A percentile compares a stretch with the other conserved stretches of the same genome.
phyloP scores from a whole-genome alignment of 371 early-diverging fungal genomes.

The Apophysomyces variabilis region DNA sequence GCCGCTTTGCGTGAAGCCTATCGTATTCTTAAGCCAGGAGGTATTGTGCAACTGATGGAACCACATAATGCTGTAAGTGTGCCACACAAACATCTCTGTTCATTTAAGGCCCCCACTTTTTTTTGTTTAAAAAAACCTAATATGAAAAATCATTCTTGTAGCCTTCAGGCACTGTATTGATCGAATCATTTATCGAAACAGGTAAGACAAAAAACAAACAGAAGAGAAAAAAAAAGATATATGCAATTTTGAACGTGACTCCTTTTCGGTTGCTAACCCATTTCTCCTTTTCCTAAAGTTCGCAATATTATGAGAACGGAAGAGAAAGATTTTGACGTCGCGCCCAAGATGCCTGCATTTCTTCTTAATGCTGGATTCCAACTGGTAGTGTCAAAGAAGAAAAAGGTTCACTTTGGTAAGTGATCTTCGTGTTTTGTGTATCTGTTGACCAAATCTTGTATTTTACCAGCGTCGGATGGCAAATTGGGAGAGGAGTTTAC shows the following conservation, averaged over 20 bases:
- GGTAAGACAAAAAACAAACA: slow-evolving; percentile 15
- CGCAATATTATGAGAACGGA: slow-evolving; percentile 22
- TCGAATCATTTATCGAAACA: slow-evolving; percentile 47
- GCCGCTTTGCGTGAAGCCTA: slow-evolving; percentile 23
- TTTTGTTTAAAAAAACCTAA: too few relatives aligned
- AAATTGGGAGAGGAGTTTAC: slow-evolving; percentile 38
- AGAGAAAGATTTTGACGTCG: slow-evolving; percentile 32
- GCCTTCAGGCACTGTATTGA: slow-evolving; percentile 42
- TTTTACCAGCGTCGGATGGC: slow-evolving; percentile 27
- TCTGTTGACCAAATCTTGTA: not conserved
- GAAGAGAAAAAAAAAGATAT: not conserved
- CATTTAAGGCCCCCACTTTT: not conserved
- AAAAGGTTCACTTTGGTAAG: slow-evolving; percentile 36
- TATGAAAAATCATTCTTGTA: not conserved
- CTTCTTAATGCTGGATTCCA: slow-evolving; percentile 27
- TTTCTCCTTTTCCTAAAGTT: slow-evolving; percentile 8
- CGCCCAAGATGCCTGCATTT: slow-evolving; percentile 24
- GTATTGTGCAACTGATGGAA: slow-evolving; percentile 42
- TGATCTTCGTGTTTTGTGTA: not conserved
- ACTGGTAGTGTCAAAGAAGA: slow-evolving; percentile 27
- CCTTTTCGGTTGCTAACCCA: too few relatives aligned
- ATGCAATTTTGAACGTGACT: too few relatives aligned
- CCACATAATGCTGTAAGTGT: slow-evolving; percentile 30
- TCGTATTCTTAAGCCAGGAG: slow-evolving; percentile 38
- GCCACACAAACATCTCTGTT: not conserved